These are phyloP conservation scores for Septoria linicola DNA, from an alignment of 2,329 filamentous ascomycete genomes.

Conservation along the genomic window DNA sequence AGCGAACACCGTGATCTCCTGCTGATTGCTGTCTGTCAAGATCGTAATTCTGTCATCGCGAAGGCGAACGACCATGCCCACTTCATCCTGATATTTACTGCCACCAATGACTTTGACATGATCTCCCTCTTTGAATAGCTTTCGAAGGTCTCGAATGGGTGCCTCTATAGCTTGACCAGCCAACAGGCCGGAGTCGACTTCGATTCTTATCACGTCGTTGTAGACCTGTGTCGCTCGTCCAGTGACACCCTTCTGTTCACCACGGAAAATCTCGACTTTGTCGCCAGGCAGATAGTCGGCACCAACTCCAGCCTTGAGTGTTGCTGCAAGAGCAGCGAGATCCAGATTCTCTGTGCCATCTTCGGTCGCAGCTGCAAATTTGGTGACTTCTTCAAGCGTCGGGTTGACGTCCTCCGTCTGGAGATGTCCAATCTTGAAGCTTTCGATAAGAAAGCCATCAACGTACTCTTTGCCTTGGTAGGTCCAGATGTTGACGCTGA, in stretches of 20 bases:
- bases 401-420: conserved; percentile 89
- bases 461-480: conserved; percentile 89
- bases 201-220: conserved; percentile 86
- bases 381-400: conserved; percentile 90
- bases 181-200: conserved; percentile 79
- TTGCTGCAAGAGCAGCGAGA: conserved; percentile 83
- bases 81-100: conserved; percentile 89
- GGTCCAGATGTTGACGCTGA: conserved; percentile 68
- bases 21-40: conserved; percentile 86
- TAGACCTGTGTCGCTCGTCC: conserved; percentile 84
- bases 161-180: conserved; percentile 85
- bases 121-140: conserved; percentile 88
- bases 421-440: conserved; percentile 84
- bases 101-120: conserved; percentile 98
- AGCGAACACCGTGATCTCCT: conserved; percentile 95
- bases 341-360: conserved; percentile 94
- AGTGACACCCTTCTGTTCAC: conserved; percentile 88
- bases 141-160: conserved; percentile 85
- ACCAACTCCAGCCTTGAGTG: conserved; percentile 77
- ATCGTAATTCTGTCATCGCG: conserved; percentile 89
- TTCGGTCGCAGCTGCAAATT: conserved; percentile 81
- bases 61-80: conserved; percentile 95
- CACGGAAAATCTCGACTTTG: conserved; percentile 92
- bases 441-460: conserved; percentile 90
- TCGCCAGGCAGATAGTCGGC: conserved; percentile 89